Evolutionary conservation across 805 yeast genomes (phyloP).

Genomic region (Cyberlindnera saturnus): DNA sequence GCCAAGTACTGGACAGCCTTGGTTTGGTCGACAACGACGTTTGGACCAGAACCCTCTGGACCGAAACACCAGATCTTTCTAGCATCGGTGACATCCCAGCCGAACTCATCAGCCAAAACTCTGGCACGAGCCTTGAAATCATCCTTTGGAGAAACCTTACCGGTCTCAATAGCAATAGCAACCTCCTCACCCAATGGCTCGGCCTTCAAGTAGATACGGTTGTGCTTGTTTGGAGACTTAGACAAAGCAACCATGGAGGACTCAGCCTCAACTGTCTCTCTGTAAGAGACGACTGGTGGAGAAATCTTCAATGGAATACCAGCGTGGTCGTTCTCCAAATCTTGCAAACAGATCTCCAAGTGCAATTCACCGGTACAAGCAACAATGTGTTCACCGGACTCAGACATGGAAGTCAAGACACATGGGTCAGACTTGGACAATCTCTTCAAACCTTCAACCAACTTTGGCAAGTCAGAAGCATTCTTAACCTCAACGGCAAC

Average conservation of each 20-base stretch:
- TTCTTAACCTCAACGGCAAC: slow-evolving; percentile 99
- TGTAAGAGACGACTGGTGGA: slow-evolving; percentile 97
- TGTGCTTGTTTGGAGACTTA: slow-evolving; percentile 99
- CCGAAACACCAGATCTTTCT: slow-evolving; percentile 99
- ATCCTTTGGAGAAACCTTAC: slow-evolving; percentile 90
- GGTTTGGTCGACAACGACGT: slow-evolving; percentile 98
- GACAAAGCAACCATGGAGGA: slow-evolving; percentile 95
- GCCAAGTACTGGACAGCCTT: slow-evolving; percentile 99
- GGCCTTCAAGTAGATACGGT: slow-evolving; percentile 98
- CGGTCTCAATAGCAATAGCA: slow-evolving; percentile 84
- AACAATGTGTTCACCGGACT: slow-evolving; percentile 99
- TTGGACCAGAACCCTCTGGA: slow-evolving; percentile 99
- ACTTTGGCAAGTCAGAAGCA: slow-evolving; percentile 98
- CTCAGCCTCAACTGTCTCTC: slow-evolving; percentile 94
- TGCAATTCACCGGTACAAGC: slow-evolving; percentile 99
- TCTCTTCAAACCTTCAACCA: slow-evolving; percentile 99
- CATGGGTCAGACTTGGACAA: slow-evolving; percentile 99
- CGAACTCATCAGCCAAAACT: slow-evolving; percentile 96
- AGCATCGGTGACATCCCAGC: slow-evolving; percentile 99
- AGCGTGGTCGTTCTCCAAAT: slow-evolving; percentile 98
- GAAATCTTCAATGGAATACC: slow-evolving; percentile 98
- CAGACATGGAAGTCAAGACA: slow-evolving; percentile 81
- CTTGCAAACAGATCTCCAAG: slow-evolving; percentile 94
- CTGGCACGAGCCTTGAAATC: slow-evolving; percentile 99
- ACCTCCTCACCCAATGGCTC: slow-evolving; percentile 94